Conservation (phyloP, 225 moss, liverwort and hornwort species). For the Marchantia polymorpha region DNA sequence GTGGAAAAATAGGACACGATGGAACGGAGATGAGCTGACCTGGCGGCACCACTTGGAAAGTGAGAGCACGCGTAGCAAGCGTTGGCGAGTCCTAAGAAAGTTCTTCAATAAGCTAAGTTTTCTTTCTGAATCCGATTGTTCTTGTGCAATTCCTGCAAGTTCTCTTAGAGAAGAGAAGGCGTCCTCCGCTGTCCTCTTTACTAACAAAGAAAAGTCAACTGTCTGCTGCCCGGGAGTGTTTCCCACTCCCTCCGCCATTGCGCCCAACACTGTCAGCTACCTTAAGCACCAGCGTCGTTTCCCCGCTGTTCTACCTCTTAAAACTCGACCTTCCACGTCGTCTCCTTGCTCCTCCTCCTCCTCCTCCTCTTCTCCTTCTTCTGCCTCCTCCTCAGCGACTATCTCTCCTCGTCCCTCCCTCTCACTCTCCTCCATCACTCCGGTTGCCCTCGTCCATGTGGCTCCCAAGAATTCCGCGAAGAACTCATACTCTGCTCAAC, state of each 20-base stretch:
- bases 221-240: slow-evolving; percentile 74
- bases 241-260: slow-evolving; percentile 64
- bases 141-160: slow-evolving; percentile 65
- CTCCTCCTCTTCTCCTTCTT: slow-evolving; percentile 24
- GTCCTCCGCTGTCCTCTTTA: slow-evolving; percentile 73
- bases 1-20: neutral
- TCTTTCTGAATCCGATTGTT: slow-evolving; percentile 89
- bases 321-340: neutral
- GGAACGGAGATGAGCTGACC: slow-evolving; percentile 43
- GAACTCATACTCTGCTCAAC: slow-evolving; percentile 36
- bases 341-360: slow-evolving; percentile 26
- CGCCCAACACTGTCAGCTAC: slow-evolving; percentile 23
- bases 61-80: slow-evolving; percentile 83
- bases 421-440: slow-evolving; percentile 51
- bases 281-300: slow-evolving; percentile 10
- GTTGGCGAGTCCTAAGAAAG: slow-evolving; percentile 79
- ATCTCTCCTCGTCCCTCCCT: slow-evolving; percentile 45
- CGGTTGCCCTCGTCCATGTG: slow-evolving; percentile 49
- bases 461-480: slow-evolving; percentile 37
- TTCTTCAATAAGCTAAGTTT: slow-evolving; percentile 90
- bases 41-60: slow-evolving; percentile 97
- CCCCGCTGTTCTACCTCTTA: slow-evolving; percentile 1
- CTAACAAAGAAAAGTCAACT: slow-evolving; percentile 82
- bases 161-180: slow-evolving; percentile 70
- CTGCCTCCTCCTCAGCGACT: slow-evolving; percentile 38